phyloP scores from a whole-genome alignment of 768 basidiomycete species.

The Dacryopinax spathularia region DNA sequence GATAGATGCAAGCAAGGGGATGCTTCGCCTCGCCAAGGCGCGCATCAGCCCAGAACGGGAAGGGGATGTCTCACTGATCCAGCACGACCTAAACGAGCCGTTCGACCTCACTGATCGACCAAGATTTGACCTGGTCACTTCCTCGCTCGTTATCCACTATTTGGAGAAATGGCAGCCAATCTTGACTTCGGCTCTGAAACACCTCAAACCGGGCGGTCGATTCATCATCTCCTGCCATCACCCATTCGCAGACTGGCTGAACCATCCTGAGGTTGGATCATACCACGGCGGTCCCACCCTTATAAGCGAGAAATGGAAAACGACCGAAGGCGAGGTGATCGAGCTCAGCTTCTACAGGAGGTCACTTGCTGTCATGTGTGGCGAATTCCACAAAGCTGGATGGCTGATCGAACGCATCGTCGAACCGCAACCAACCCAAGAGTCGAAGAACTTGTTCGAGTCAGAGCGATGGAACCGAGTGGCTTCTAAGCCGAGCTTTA shows the following conservation, averaged over 20 bases:
- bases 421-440: not conserved
- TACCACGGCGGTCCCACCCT: not conserved
- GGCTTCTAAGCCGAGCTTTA: not conserved
- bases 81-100: not conserved
- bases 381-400: not conserved
- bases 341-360: not conserved
- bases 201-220: not conserved
- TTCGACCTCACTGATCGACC: not conserved
- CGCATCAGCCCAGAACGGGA: not conserved
- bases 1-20: not conserved
- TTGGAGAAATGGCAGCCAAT: not conserved
- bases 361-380: not conserved
- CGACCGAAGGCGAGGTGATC: not conserved
- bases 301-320: not conserved
- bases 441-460: not conserved
- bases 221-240: not conserved
- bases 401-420: not conserved
- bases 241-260: not conserved
- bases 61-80: not conserved
- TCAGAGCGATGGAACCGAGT: not conserved
- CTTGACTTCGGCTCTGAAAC: not conserved
- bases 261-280: not conserved
- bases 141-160: not conserved
- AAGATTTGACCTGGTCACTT: not conserved
- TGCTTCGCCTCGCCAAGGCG: not conserved